Percentiles rank a stretch among this genome's conserved stretches.
phyloP scores from a whole-genome alignment of 2,329 filamentous ascomycete species.

The Colletotrichum sp. region DNA sequence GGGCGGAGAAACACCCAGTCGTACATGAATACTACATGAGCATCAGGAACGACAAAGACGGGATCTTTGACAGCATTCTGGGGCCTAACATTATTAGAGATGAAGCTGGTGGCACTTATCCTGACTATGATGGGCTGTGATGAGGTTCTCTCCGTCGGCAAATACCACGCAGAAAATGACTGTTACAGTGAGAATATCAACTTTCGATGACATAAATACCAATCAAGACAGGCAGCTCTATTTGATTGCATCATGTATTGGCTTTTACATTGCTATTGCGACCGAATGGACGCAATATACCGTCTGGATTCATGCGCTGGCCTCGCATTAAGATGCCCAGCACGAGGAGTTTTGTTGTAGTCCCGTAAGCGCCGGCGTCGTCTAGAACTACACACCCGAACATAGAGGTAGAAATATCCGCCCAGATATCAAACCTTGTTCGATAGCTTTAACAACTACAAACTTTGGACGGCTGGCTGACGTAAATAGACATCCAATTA shows the following conservation, averaged over 20 bases:
- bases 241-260: not conserved
- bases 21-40: not conserved
- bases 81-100: not conserved
- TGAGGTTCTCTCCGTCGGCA: accelerated
- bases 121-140: not conserved
- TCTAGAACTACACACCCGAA: accelerated
- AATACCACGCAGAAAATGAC: not conserved
- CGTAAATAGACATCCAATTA: too few relatives aligned
- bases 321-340: accelerated
- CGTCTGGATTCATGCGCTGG: accelerated
- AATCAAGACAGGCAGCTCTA: accelerated
- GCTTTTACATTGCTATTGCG: accelerated
- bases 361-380: accelerated
- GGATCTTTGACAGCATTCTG: not conserved
- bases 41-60: not conserved
- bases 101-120: not conserved
- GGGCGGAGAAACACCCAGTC: not conserved
- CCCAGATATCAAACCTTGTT: not conserved
- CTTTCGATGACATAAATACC: accelerated
- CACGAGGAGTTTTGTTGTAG: not conserved
- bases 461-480: too few relatives aligned
- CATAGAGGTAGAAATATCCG: accelerated
- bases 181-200: accelerated
- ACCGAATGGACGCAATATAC: accelerated
- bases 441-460: not conserved